A percentile compares a stretch with the other conserved stretches of the same genome.
These are phyloP conservation scores for Solanum paucissectum DNA, from an alignment of 257 asterid species.

Conservation along the genomic window DNA sequence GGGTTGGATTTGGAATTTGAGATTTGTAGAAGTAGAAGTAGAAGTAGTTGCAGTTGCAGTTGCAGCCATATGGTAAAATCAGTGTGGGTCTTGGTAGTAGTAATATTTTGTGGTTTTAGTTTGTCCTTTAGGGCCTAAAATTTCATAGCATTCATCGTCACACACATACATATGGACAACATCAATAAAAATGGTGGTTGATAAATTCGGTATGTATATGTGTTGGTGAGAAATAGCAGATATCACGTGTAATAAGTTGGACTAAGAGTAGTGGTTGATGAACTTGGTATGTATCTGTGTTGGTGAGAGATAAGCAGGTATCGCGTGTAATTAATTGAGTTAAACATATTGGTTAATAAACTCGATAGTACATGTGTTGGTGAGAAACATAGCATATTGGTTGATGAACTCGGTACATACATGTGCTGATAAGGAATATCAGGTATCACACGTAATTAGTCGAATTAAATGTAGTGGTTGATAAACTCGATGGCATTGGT, in stretches of 20 bases:
- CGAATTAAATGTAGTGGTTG: background rate
- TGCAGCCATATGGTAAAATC: slow-evolving; percentile 33
- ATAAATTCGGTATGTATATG: background rate
- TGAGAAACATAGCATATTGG: background rate
- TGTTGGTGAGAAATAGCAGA: background rate
- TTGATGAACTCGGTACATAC: too few relatives aligned
- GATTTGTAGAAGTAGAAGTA: slow-evolving; percentile 31
- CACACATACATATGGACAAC: background rate
- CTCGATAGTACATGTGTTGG: background rate
- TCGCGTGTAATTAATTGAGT: too few relatives aligned
- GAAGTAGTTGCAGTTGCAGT: slow-evolving; percentile 24
- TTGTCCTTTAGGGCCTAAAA: background rate
- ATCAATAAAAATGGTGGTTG: background rate
- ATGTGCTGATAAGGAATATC: background rate
- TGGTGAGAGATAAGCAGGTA: background rate
- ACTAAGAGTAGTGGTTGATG: accelerated
- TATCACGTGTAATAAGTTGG: background rate
- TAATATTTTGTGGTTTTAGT: background rate
- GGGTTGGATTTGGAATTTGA: slow-evolving; percentile 45
- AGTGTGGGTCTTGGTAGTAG: background rate
- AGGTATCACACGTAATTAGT: background rate
- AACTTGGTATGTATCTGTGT: too few relatives aligned
- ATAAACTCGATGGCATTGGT: background rate
- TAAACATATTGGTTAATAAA: background rate
- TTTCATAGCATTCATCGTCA: background rate